Evolutionary conservation across 129 eudicot species (phyloP).

Genomic region (Arctium minus): DNA sequence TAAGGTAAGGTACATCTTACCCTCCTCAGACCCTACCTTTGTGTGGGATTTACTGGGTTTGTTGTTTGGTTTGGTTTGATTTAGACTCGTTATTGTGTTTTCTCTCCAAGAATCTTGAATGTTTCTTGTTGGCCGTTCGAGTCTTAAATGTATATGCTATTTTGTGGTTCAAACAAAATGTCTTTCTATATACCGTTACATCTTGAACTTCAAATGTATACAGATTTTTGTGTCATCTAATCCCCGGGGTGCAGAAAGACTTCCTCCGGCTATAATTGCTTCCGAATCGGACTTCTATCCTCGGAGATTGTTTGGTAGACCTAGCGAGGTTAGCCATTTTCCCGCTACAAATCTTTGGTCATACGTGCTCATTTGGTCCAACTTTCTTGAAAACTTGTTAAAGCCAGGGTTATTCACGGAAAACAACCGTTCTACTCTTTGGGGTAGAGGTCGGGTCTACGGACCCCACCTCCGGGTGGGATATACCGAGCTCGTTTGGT

Average conservation of each 20-base stretch:
- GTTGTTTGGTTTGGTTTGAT: no score
- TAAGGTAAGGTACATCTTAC: neutral
- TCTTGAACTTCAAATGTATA: constrained; percentile 15
- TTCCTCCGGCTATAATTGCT: constrained; percentile 80
- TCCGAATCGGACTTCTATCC: constrained; percentile 70
- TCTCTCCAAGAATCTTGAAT: neutral
- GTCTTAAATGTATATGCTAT: neutral
- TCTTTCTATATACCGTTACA: neutral
- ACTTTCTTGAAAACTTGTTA: constrained; percentile 9
- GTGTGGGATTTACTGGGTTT: no score
- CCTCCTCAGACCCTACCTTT: no score
- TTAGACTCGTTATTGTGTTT: neutral
- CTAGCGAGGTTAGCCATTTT: constrained; percentile 59
- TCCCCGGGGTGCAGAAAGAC: constrained; percentile 82
- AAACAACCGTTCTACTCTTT: neutral
- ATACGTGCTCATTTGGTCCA: neutral
- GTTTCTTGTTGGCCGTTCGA: neutral
- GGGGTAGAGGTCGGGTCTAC: neutral
- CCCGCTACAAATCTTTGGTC: neutral
- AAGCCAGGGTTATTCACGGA: no score
- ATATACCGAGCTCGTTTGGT: neutral
- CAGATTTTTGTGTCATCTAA: constrained; percentile 77
- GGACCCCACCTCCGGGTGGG: neutral
- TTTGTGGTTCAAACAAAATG: neutral
- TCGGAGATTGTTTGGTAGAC: constrained; percentile 64